phyloP scores from a whole-genome alignment of 2,329 filamentous ascomycete species.

The Cyphellophora attinorum region DNA sequence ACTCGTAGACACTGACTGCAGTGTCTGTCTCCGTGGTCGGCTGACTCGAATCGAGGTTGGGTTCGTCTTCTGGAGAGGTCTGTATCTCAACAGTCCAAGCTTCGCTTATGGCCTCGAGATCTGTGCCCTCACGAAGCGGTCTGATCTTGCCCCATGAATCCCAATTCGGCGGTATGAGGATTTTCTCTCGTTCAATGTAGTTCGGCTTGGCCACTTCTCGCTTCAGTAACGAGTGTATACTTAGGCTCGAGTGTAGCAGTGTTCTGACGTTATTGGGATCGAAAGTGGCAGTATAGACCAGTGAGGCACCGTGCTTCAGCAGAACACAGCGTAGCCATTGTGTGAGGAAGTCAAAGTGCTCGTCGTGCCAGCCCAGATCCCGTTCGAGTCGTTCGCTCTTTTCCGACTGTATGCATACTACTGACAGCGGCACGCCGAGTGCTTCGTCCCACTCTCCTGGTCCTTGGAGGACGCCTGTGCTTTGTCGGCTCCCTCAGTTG shows the following conservation, averaged over 20 bases:
- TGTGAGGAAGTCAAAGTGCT: constrained; percentile 90
- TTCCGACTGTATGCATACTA: constrained; percentile 88
- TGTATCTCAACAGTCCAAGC: constrained; percentile 82
- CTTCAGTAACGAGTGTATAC: constrained; percentile 74
- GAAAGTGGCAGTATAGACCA: constrained; percentile 75
- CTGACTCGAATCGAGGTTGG: constrained; percentile 21
- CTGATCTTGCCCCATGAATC: constrained; percentile 97
- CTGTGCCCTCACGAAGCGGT: constrained; percentile 81
- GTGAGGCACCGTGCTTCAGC: constrained; percentile 76
- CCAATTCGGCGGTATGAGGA: constrained; percentile 92
- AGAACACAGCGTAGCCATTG: constrained; percentile 86
- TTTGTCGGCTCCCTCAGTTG: constrained; percentile 56
- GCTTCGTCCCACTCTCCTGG: constrained; percentile 91
- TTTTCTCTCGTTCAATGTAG: constrained; percentile 87
- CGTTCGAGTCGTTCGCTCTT: constrained; percentile 86
- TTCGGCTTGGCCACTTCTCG: constrained; percentile 75
- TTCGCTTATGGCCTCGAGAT: constrained; percentile 75
- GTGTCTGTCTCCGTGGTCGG: constrained; percentile 14
- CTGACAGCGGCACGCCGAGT: constrained; percentile 74
- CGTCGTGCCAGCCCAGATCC: constrained; percentile 87
- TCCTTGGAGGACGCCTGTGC: no score
- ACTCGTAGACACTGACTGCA: constrained; percentile 13
- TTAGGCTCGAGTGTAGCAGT: constrained; percentile 74
- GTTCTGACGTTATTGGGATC: constrained; percentile 67
- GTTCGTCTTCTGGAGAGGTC: constrained; percentile 28